A percentile compares a stretch with the other conserved stretches of the same genome.
Conservation (phyloP, 805 yeast species). For the Candida nonsorbophila region DNA sequence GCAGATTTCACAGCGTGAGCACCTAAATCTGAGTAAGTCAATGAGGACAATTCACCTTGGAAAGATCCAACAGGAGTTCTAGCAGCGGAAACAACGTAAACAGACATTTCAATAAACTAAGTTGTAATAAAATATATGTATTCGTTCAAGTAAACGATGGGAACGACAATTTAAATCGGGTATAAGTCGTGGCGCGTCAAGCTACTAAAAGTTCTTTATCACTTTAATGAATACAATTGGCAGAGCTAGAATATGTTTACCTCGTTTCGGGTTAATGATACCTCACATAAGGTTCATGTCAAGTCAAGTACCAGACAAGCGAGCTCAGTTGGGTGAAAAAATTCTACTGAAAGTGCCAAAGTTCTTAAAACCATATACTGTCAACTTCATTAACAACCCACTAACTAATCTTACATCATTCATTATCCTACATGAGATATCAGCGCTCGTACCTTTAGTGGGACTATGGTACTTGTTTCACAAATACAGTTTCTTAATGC, state of each 20-base stretch:
- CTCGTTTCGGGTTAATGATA: no score
- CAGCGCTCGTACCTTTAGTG: slow-evolving; percentile 68
- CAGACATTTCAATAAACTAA: no score
- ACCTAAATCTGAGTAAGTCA: slow-evolving; percentile 81
- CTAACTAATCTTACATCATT: slow-evolving; percentile 59
- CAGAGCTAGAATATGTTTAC: no score
- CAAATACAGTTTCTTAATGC: slow-evolving; percentile 44
- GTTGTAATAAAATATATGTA: no score
- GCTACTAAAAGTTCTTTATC: no score
- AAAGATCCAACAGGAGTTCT: slow-evolving; percentile 97
- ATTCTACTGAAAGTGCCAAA: slow-evolving; percentile 40
- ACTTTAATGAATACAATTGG: no score
- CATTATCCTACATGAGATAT: slow-evolving; percentile 63
- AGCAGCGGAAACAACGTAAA: slow-evolving; percentile 84
- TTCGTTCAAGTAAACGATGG: no score
- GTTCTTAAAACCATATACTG: slow-evolving; percentile 45
- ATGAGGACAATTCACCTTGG: slow-evolving; percentile 75
- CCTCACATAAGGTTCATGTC: no score
- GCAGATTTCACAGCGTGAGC: slow-evolving; percentile 90
- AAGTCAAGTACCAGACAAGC: slow-evolving; percentile 3
- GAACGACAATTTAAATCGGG: no score
- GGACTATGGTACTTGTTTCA: slow-evolving; percentile 66
- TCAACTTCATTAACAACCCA: slow-evolving; percentile 50
- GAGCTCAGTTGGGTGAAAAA: slow-evolving; percentile 9
- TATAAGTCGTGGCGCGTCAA: no score